Evolutionary conservation across 345 rosid species (phyloP).

Genomic region (Reutealis trisperma): DNA sequence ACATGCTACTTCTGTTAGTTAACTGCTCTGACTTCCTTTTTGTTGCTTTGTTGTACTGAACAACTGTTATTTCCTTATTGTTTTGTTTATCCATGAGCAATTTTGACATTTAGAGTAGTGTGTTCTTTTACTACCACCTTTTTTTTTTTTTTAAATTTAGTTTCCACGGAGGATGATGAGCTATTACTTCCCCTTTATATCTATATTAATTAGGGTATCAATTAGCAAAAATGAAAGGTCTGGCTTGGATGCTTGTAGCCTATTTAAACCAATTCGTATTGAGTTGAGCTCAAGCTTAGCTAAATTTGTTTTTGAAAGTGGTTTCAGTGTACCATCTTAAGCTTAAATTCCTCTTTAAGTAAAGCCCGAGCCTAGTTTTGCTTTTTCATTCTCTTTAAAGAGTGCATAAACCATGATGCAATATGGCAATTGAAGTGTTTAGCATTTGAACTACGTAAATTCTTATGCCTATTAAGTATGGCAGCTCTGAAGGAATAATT

Average conservation of each 20-base stretch:
- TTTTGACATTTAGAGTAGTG: neutral
- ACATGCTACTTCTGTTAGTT: slow-evolving; percentile 49
- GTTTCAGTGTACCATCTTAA: neutral
- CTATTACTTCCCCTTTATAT: no score
- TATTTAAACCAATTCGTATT: neutral
- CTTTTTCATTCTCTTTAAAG: neutral
- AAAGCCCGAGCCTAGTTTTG: neutral
- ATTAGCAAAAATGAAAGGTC: neutral
- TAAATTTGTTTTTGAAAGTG: neutral
- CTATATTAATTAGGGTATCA: no score
- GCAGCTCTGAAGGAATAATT: neutral
- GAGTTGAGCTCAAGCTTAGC: neutral
- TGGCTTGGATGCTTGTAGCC: neutral
- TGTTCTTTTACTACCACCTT: neutral
- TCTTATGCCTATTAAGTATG: no score
- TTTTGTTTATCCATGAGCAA: neutral
- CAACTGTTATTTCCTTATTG: no score
- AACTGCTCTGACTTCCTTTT: neutral
- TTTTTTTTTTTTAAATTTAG: no score
- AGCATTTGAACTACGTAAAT: neutral
- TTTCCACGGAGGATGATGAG: no score
- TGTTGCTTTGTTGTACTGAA: neutral
- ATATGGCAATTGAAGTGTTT: no score
- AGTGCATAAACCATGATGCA: neutral
- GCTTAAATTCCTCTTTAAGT: neutral